A percentile compares a stretch with the other conserved stretches of the same genome.
These are phyloP conservation scores for Saksenaea vasiformis DNA, from an alignment of 371 early-diverging fungal species.

Conservation along the genomic window DNA sequence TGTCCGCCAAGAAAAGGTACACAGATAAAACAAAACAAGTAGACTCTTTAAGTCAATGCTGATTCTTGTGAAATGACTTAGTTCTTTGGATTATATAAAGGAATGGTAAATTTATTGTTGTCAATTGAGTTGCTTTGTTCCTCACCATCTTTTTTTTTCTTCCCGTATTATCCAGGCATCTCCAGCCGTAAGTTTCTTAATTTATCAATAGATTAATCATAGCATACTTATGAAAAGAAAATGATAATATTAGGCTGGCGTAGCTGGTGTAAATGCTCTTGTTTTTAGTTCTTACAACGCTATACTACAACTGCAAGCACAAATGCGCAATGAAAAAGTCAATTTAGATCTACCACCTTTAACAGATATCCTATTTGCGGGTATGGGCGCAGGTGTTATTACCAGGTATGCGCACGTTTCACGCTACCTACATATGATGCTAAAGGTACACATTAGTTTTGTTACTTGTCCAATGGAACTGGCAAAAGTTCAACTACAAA, in stretches of 20 bases:
- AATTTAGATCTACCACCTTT: constrained; percentile 36
- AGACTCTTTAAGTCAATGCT: background rate
- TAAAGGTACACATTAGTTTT: constrained; percentile 30
- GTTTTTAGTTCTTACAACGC: constrained; percentile 70
- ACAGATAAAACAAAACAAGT: background rate
- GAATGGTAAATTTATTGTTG: constrained; percentile 53
- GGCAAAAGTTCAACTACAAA: constrained; percentile 68
- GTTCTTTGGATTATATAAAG: constrained; percentile 66
- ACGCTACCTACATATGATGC: background rate
- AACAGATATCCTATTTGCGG: constrained; percentile 60
- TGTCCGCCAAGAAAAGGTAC: constrained; percentile 63
- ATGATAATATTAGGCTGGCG: constrained; percentile 58
- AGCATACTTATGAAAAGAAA: background rate
- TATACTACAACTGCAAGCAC: constrained; percentile 53
- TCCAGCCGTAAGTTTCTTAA: constrained; percentile 44
- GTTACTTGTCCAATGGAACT: constrained; percentile 68
- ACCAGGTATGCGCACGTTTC: constrained; percentile 49
- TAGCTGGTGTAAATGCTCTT: constrained; percentile 65
- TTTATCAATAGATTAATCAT: too few species aligned
- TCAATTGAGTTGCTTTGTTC: background rate
- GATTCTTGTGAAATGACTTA: constrained; percentile 12
- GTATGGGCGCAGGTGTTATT: constrained; percentile 63
- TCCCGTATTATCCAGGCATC: constrained; percentile 36
- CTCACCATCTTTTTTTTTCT: background rate
- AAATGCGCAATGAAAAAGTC: constrained; percentile 16